phyloP scores from a whole-genome alignment of 371 early-diverging fungal genomes.

The Entomophthora muscae region DNA sequence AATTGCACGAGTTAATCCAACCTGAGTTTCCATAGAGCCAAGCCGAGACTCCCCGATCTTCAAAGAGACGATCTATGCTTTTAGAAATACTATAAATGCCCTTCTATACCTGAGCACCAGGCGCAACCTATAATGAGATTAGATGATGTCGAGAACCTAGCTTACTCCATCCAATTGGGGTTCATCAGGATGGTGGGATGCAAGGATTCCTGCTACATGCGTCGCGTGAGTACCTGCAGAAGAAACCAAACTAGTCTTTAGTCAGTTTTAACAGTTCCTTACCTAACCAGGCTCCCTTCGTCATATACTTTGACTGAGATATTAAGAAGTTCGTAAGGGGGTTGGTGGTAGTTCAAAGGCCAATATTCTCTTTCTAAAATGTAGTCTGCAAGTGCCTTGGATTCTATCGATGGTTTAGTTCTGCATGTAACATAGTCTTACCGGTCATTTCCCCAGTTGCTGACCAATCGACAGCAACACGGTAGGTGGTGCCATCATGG shows the following conservation, averaged over 20 bases:
- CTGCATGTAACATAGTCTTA: constrained; percentile 10
- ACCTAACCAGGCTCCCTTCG: constrained; percentile 49
- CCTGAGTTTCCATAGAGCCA: constrained; percentile 71
- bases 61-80: constrained; percentile 80
- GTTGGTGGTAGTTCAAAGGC: constrained; percentile 37
- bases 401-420: constrained; percentile 14
- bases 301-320: constrained; percentile 86
- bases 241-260: constrained; percentile 46
- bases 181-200: constrained; percentile 68
- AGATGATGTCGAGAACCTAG: constrained; percentile 2
- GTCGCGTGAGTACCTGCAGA: constrained; percentile 75
- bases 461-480: constrained; percentile 61
- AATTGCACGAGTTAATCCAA: constrained; percentile 69
- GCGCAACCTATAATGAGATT: constrained; percentile 9
- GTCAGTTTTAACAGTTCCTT: constrained; percentile 3
- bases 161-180: constrained; percentile 65
- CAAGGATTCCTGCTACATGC: constrained; percentile 83
- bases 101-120: constrained; percentile 10
- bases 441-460: constrained; percentile 63
- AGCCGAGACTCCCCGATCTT: constrained; percentile 85
- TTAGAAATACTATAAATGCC: constrained; percentile 47
- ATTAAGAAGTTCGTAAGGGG: constrained; percentile 44
- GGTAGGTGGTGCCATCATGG: constrained; percentile 74
- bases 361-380: constrained; percentile 53
- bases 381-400: constrained; percentile 52